Percentiles rank a stretch among this genome's conserved stretches.
phyloP scores from a whole-genome alignment of 2,329 filamentous ascomycete genomes.

The Colletotrichum destructivum region DNA sequence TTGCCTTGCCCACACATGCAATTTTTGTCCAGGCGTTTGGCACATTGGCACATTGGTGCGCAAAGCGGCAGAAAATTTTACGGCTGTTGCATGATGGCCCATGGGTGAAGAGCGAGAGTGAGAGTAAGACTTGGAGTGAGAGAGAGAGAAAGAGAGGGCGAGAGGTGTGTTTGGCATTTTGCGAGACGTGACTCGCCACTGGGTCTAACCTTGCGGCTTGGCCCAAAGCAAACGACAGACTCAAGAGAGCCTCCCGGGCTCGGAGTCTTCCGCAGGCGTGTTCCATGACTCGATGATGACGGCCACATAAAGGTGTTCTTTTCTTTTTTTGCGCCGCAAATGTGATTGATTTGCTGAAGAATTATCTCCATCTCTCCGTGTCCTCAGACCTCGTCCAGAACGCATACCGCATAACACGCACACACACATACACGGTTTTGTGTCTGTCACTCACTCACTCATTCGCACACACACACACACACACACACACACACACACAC shows the following conservation, averaged over 20 bases:
- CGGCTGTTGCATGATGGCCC: background rate
- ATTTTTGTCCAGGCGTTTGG: background rate
- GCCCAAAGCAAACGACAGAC: background rate
- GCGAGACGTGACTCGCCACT: constrained; percentile 31
- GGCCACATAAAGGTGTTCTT: background rate
- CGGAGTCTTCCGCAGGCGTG: background rate
- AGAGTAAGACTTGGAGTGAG: too few species aligned
- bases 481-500: too few species aligned
- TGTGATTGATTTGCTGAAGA: too few species aligned
- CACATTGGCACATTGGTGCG: background rate
- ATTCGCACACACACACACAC: too few species aligned
- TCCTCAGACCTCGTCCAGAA: too few species aligned
- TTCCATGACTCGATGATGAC: constrained; percentile 31
- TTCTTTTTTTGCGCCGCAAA: too few species aligned
- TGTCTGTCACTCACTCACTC: too few species aligned
- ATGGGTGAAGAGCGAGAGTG: too few species aligned
- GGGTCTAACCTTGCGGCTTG: constrained; percentile 26
- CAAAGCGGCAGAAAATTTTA: constrained; percentile 29
- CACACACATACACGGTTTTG: too few species aligned
- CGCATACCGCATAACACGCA: too few species aligned
- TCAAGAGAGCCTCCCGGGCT: constrained; percentile 14
- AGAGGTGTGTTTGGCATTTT: constrained; percentile 26
- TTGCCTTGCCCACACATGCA: constrained; percentile 16
- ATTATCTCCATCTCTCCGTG: too few species aligned
- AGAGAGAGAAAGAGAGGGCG: too few species aligned